Percentiles rank a stretch among this genome's conserved stretches.
Evolutionary conservation across 345 rosid species (phyloP).

Genomic region (Brassica napus): Da-Ae NC_063443.1:19223001-19223500

Average conservation of each 20-base stretch:
- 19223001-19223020: conserved; percentile 70
- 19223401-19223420: conserved; percentile 49
- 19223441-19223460: conserved; percentile 81
- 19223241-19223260: conserved; percentile 81
- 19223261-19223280: conserved; percentile 78
- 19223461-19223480: conserved; percentile 51
- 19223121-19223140: conserved; percentile 86
- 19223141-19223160: conserved; percentile 93
- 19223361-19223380: conserved; percentile 43
- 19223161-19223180: conserved; percentile 88
- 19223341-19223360: too few species aligned
- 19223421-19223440: conserved; percentile 58
- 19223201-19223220: conserved; percentile 81
- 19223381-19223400: conserved; percentile 63
- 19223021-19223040: conserved; percentile 67
- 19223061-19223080: conserved; percentile 35
- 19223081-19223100: conserved; percentile 42
- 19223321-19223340: conserved; percentile 41
- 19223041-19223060: conserved; percentile 80
- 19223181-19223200: conserved; percentile 90
- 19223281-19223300: conserved; percentile 96
- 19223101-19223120: conserved; percentile 68
- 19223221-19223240: conserved; percentile 98
- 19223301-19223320: conserved; percentile 80
- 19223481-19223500: conserved; percentile 38